Conservation (phyloP, 1,284 basidiomycete species). For the Pseudozyma sp. region DNA sequence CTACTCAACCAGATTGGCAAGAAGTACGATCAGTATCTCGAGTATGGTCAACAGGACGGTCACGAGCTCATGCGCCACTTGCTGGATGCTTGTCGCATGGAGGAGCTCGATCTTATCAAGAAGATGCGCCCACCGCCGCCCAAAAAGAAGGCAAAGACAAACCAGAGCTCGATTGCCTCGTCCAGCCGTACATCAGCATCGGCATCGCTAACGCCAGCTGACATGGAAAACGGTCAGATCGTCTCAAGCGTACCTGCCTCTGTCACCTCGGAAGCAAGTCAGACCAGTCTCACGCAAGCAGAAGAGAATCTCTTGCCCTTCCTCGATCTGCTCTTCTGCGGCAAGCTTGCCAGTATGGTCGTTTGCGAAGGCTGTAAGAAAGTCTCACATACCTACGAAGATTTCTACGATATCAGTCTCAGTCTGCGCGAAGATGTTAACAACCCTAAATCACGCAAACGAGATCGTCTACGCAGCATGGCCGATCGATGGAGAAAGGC, state of each 20-base stretch:
- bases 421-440: constrained; percentile 72
- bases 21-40: constrained; percentile 93
- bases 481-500: constrained; percentile 51
- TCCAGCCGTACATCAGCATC: too few species aligned
- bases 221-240: constrained; percentile 31
- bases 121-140: constrained; percentile 74
- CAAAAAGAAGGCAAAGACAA: constrained; percentile 59
- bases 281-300: not conserved
- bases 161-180: constrained; percentile 23
- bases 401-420: constrained; percentile 91
- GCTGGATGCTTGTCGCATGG: constrained; percentile 93
- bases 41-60: constrained; percentile 86
- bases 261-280: constrained; percentile 2
- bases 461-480: constrained; percentile 52
- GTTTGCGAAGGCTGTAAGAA: constrained; percentile 91
- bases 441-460: constrained; percentile 43
- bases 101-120: constrained; percentile 89
- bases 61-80: constrained; percentile 91
- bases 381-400: constrained; percentile 88
- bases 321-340: constrained; percentile 88
- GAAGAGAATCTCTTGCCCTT: constrained; percentile 77
- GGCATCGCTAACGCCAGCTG: constrained; percentile 15
- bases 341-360: constrained; percentile 85
- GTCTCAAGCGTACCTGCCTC: constrained; percentile 4
- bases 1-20: constrained; percentile 78